phyloP scores from a whole-genome alignment of 108 stramenopile genomes.

The Chaetoceros tenuissimus region DNA sequence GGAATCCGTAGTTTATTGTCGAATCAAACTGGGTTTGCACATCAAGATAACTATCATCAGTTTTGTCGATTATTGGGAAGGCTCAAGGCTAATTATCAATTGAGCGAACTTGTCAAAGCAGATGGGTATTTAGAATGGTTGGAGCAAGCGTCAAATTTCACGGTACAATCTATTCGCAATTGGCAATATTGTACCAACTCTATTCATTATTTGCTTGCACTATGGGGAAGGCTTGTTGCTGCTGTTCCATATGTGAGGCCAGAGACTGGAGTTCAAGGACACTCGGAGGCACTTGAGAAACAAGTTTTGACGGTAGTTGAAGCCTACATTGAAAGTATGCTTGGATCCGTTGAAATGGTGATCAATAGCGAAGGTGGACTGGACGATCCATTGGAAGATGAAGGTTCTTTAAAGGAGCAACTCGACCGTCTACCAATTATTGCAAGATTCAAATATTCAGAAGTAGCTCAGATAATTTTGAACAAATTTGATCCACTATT shows the following conservation, averaged over 20 bases:
- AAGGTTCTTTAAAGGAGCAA: conserved; percentile 91
- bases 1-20: conserved; percentile 85
- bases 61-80: conserved; percentile 95
- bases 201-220: conserved; percentile 93
- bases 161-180: conserved; percentile 87
- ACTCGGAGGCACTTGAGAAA: conserved; percentile 80
- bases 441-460: conserved; percentile 87
- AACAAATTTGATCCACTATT: conserved; percentile 85
- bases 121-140: conserved; percentile 94
- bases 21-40: conserved; percentile 88
- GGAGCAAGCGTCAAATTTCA: conserved; percentile 84
- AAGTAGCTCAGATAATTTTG: conserved; percentile 72
- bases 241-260: conserved; percentile 97
- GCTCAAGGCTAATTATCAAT: conserved; percentile 96
- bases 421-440: conserved; percentile 92
- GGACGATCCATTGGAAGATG: conserved; percentile 93
- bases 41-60: conserved; percentile 96
- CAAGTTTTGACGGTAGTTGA: conserved; percentile 86
- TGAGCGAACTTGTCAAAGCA: conserved; percentile 89
- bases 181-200: conserved; percentile 95
- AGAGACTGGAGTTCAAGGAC: conserved; percentile 81
- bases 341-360: conserved; percentile 86
- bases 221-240: conserved; percentile 93
- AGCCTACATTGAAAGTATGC: conserved; percentile 91
- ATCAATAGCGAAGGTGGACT: conserved; percentile 74